Evolutionary conservation across 495 filamentous ascomycete species (phyloP).

Genomic region (Neurospora sp.): DNA sequence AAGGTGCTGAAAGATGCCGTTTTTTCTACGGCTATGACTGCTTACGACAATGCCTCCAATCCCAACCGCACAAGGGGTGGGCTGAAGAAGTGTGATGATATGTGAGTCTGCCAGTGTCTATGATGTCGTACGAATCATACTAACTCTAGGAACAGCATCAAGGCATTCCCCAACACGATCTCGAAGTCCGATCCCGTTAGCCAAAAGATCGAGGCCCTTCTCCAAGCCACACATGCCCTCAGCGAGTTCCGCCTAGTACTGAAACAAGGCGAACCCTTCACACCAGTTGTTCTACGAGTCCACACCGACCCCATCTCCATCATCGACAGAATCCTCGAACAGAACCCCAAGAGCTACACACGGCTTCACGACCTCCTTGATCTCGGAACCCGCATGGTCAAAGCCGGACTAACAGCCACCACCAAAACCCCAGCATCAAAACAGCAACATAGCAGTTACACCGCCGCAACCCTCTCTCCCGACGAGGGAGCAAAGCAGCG

Average conservation of each 20-base stretch:
- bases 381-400: conserved; percentile 66
- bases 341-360: conserved; percentile 78
- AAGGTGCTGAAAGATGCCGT: conserved; percentile 54
- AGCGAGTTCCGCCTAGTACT: conserved; percentile 83
- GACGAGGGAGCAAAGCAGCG: conserved; percentile 24
- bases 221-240: conserved; percentile 77
- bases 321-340: conserved; percentile 74
- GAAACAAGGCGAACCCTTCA: conserved; percentile 86
- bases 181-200: conserved; percentile 39
- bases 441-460: not conserved
- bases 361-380: conserved; percentile 73
- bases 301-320: conserved; percentile 77
- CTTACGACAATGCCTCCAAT: conserved; percentile 86
- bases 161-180: conserved; percentile 59
- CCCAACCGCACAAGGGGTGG: conserved; percentile 75
- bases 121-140: conserved; percentile 1
- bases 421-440: conserved; percentile 7
- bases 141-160: conserved; percentile 37
- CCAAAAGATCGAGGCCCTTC: conserved; percentile 53
- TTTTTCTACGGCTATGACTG: conserved; percentile 54
- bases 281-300: conserved; percentile 80
- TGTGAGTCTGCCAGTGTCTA: conserved; percentile 40
- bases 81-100: conserved; percentile 73
- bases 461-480: conserved; percentile 3
- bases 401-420: conserved; percentile 48